These are phyloP conservation scores for Fusarium duplospermum DNA, from an alignment of 2,329 filamentous ascomycete species.

Conservation along the genomic window DNA sequence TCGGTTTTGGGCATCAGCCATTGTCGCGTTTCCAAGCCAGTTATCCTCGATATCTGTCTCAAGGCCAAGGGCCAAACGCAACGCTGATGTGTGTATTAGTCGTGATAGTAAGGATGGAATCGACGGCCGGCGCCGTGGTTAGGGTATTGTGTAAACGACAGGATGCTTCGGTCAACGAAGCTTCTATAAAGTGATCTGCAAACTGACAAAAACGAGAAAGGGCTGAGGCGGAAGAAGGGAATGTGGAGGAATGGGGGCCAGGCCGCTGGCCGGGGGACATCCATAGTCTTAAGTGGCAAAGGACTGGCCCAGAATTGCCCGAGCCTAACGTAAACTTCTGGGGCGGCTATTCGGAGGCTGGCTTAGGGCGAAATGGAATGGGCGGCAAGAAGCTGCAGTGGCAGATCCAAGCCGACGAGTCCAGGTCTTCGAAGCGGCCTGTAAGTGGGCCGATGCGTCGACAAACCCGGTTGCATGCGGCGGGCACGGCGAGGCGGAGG, in stretches of 20 bases:
- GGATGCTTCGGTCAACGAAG: conserved; percentile 60
- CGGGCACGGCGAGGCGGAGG: conserved; percentile 24
- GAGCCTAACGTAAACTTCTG: conserved; percentile 8
- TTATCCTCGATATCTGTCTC: conserved; percentile 47
- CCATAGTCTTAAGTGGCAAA: conserved; percentile 45
- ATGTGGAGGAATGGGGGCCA: conserved; percentile 46
- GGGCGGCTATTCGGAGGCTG: conserved; percentile 43
- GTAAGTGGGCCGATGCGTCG: conserved; percentile 40
- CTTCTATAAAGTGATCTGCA: conserved; percentile 46
- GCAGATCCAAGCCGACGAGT: conserved; percentile 33
- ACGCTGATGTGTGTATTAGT: conserved; percentile 37
- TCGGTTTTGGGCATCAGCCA: conserved; percentile 57
- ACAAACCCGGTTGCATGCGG: conserved; percentile 28
- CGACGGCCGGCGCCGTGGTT: conserved; percentile 54
- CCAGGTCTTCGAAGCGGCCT: conserved; percentile 21
- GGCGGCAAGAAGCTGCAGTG: conserved; percentile 44
- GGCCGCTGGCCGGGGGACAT: conserved; percentile 44
- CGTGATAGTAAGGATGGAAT: conserved; percentile 33
- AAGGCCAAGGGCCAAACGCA: conserved; percentile 27
- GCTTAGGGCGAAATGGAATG: conserved; percentile 11
- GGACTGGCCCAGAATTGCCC: conserved; percentile 29
- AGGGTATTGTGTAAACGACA: conserved; percentile 49
- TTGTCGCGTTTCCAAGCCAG: conserved; percentile 52
- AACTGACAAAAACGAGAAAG: conserved; percentile 43
- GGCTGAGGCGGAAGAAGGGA: conserved; percentile 50